These are phyloP conservation scores for Colletotrichum lini DNA, from an alignment of 2,329 filamentous ascomycete genomes.

Conservation along the genomic window DNA sequence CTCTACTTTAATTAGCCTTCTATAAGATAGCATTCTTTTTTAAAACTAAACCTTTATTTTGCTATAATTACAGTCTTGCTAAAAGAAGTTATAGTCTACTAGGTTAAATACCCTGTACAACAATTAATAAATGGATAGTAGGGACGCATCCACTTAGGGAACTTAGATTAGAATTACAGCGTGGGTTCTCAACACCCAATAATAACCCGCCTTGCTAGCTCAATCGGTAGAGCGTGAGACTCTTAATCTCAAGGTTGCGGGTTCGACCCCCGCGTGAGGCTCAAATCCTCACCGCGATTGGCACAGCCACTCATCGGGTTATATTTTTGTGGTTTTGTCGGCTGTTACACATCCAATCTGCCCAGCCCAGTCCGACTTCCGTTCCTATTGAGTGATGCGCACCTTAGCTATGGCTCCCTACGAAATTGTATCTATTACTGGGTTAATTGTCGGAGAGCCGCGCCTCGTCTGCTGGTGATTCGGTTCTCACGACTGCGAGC, in stretches of 20 bases:
- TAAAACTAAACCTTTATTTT: too few relatives aligned
- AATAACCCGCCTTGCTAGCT: constrained; percentile 62
- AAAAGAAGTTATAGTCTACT: too few relatives aligned
- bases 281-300: constrained; percentile 40
- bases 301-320: constrained; percentile 14
- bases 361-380: too few relatives aligned
- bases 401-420: neutral
- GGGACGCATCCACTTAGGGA: too few relatives aligned
- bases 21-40: too few relatives aligned
- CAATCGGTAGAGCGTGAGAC: constrained; percentile 83
- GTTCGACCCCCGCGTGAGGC: constrained; percentile 46
- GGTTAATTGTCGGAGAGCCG: too few relatives aligned
- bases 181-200: neutral
- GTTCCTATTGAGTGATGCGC: neutral
- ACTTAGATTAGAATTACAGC: fast-evolving
- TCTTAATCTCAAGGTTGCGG: constrained; percentile 60
- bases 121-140: neutral
- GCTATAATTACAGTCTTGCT: too few relatives aligned
- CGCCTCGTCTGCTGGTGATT: too few relatives aligned
- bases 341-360: neutral
- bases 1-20: too few relatives aligned
- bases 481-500: too few relatives aligned
- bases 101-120: too few relatives aligned
- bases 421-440: too few relatives aligned
- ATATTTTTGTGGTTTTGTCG: neutral